These are phyloP conservation scores for Aspergillus sp. DNA, from an alignment of 2,329 filamentous ascomycete genomes.

Conservation along the genomic window DNA sequence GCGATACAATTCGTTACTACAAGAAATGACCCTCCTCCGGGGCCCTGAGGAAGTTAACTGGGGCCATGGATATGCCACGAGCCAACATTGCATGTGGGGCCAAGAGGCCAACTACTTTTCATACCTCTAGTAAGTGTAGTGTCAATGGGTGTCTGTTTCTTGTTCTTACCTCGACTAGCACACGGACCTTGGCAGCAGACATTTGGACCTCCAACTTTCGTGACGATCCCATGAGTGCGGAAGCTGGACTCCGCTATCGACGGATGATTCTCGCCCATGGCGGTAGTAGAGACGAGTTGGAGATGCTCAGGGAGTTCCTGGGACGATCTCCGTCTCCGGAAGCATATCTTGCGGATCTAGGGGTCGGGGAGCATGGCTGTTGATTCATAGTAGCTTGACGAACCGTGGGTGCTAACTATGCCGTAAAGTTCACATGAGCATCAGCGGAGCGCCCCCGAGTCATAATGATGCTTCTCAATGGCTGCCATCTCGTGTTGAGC, in stretches of 20 bases:
- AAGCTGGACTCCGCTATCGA: background rate
- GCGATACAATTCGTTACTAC: background rate
- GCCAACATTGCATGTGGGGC: constrained; percentile 3
- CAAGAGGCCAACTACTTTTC: constrained; percentile 8
- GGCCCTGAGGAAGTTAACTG: background rate
- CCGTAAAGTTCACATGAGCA: too few relatives aligned
- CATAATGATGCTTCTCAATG: too few relatives aligned
- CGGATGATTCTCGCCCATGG: background rate
- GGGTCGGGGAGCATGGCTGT: background rate
- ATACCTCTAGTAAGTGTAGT: constrained; percentile 7
- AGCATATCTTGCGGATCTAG: background rate
- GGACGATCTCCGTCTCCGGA: background rate
- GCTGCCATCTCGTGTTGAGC: too few relatives aligned
- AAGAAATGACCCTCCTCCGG: background rate
- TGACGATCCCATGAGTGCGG: background rate
- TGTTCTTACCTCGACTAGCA: background rate
- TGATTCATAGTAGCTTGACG: too few relatives aligned
- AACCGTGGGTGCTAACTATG: too few relatives aligned
- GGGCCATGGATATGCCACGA: constrained; percentile 7
- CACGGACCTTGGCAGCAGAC: background rate
- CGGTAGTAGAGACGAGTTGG: background rate
- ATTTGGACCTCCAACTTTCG: constrained; percentile 1
- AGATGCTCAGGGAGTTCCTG: background rate
- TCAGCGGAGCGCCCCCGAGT: too few relatives aligned
- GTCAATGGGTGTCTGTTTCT: background rate